Base-by-base conservation (phyloP, 495 filamentous ascomycete species). In the Neurospora sp. region DNA sequence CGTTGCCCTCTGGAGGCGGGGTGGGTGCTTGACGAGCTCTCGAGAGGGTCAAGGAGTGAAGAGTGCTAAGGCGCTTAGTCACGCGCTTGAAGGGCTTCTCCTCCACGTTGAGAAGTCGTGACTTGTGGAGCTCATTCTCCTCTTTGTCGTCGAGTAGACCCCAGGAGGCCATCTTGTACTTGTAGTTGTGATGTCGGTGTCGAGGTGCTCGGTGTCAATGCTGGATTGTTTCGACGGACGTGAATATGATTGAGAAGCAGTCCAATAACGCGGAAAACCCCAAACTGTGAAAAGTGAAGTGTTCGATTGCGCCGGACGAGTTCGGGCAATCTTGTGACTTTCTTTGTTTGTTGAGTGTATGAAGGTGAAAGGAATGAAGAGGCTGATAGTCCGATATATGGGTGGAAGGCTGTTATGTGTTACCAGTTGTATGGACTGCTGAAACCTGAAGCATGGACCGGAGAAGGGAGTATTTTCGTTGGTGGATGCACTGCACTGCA, bases 11-110 rank as follows among this genome's bases (percentile, higher is more conserved):
- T 35, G 91, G 91, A 3, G 91, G 90, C 59, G 93, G 92, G 16
- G 91, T 92, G 54, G 88, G 89, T 3, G 88, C 89, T 39, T 91
- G 88, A 23, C 85, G 85, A 39, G 83, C 83, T 41, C 85, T 85
- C 10, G 84, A 82, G 71, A 84, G 82, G 20, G 88, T 81, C 39
- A 92, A 83, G 3, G 90, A 88, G 70, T 90, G 85, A 6, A 92
- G 86, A 39, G 88, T 86, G 37, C 91, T 84, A 12, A 97, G 88
- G 54, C 92, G 90, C 83, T 93, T 93, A 11, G 92, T 90, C 70
- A 99, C 89, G 70, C 95, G 93, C 81, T 93, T 92, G 88, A 95
- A 98, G 4, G 94, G 93, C 71, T 93, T 94, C 78, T 96, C 92
- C 86, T 99, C 96, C 76, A 98, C 92, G 76, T 90, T 91, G 41